Evolutionary conservation across 2,329 filamentous ascomycete genomes (phyloP), one percentile per base, ranked within the genome.

Genomic region (Macrophomina pseudophaseolina): DNA sequence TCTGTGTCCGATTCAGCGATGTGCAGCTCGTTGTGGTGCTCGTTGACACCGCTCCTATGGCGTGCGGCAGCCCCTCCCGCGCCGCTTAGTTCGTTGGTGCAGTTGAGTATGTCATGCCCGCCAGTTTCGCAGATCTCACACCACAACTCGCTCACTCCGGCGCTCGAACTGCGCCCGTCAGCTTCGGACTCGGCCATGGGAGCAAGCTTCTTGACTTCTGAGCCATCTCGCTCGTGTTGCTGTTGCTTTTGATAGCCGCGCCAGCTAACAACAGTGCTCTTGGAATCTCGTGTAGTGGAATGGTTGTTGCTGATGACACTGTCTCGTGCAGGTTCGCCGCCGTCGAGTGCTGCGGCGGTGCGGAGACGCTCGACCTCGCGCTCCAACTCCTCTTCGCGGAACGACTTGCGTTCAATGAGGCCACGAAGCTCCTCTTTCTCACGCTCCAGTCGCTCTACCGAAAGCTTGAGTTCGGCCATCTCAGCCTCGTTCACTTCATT

Each of bases 41-140:
- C 71, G 18, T 73, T 60, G 60, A 59, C 53, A 0, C 68, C 64
- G 85, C 88, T 51, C 33, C 28, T 44, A 38, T 44, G 46, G n/a
- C 44, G 42, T 6, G 44, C 32, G 14, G 23, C 42, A 9, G 30
- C 42, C 11, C 49, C 54, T 9, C 23, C 54, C 12, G 62, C 78
- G 92, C 71, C 71, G 33, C 74, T 94, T 89, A 97, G 65, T 12
- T 63, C 65, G 48, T 66, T 95, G 64, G 91, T 93, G 84, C 94
- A 98, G 28, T 92, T 96, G 66, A 98, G 83, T 68, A 98, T 97
- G 73, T 98, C 94, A 75, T 98, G 94, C 16, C 94, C 94, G 54
- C 88, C 86, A 40, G 91, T 92, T 81, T 97, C 94, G 80, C 94
- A 98, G 69, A 98, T 95, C 80, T 98, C 95, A 79, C 94, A 98